A percentile compares a stretch with the other conserved stretches of the same genome.
phyloP scores from a whole-genome alignment of 1,139 yeast species.

The Debaryomyces fabryi region DNA sequence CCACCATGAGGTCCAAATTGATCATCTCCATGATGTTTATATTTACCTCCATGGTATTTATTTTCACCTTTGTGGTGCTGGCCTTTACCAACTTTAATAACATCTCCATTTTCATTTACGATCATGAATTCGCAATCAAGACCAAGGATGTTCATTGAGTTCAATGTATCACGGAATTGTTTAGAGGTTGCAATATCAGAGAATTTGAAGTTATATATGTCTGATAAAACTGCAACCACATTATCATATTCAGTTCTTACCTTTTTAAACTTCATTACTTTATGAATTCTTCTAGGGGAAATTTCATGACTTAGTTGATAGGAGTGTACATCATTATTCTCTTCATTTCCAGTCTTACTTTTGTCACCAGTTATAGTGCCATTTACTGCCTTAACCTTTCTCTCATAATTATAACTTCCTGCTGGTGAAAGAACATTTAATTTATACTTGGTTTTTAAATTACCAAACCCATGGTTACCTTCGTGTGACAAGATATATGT shows the following conservation, averaged over 20 bases:
- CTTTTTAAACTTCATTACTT: neutral
- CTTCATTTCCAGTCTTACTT: slow-evolving; percentile 4
- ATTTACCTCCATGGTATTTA: neutral
- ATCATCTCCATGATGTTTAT: neutral
- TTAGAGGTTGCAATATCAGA: neutral
- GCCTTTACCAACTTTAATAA: neutral
- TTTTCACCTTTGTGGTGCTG: neutral
- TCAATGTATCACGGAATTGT: neutral
- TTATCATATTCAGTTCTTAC: neutral
- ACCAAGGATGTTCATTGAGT: neutral
- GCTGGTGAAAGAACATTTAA: slow-evolving; percentile 30
- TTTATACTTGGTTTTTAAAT: slow-evolving; percentile 40
- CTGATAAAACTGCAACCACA: neutral
- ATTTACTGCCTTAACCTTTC: slow-evolving; percentile 46
- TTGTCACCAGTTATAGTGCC: slow-evolving; percentile 36
- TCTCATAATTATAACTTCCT: slow-evolving; percentile 31
- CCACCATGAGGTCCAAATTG: neutral
- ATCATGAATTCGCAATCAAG: neutral
- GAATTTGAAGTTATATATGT: neutral
- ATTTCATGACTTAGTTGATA: neutral
- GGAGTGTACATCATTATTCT: neutral
- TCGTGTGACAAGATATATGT: slow-evolving; percentile 42
- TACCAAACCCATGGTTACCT: slow-evolving; percentile 58
- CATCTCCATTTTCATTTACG: neutral
- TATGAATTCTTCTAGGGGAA: neutral